A percentile compares a stretch with the other conserved stretches of the same genome.
Conservation (phyloP, 192 early-diverging fungal species). For the Entomortierella parvispora region DNA sequence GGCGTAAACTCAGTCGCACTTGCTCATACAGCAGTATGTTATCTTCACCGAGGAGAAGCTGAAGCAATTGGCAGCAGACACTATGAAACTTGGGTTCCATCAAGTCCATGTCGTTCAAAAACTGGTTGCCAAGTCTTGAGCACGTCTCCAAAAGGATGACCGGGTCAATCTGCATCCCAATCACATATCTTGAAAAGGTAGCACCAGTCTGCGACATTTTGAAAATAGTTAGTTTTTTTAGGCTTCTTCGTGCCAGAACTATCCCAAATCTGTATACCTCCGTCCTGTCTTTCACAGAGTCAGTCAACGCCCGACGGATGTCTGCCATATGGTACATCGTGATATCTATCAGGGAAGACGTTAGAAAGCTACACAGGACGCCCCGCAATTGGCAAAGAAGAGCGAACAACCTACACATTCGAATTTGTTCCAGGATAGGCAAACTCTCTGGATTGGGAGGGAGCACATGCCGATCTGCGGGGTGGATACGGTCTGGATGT, state of each 20-base stretch:
- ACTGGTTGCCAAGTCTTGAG: conserved; percentile 30
- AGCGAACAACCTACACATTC: conserved; percentile 7
- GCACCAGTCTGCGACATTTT: conserved; percentile 3
- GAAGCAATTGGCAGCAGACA: conserved; percentile 26
- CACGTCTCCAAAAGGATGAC: conserved; percentile 23
- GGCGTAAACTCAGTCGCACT: conserved; percentile 21
- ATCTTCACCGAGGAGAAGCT: conserved; percentile 24
- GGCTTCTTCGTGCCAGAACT: not conserved
- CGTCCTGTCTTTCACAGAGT: not conserved
- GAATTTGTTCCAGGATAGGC: conserved; percentile 23
- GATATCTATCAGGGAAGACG: conserved; percentile 17
- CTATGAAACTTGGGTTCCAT: conserved; percentile 11
- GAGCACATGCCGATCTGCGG: conserved; percentile 26
- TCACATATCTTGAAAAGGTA: conserved; percentile 12
- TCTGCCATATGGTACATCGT: conserved; percentile 19
- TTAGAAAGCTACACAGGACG: not conserved
- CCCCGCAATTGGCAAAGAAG: not conserved
- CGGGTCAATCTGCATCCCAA: conserved; percentile 23
- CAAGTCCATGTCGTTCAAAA: conserved; percentile 12
- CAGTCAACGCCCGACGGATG: conserved; percentile 23
- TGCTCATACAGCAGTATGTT: conserved; percentile 29
- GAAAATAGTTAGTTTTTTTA: not conserved
- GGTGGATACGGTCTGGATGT: conserved; percentile 28
- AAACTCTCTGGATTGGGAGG: conserved; percentile 28
- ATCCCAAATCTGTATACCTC: conserved; percentile 2